These are phyloP conservation scores for Henckelia pumila DNA, from an alignment of 257 asterid species.

Conservation along the genomic window DNA sequence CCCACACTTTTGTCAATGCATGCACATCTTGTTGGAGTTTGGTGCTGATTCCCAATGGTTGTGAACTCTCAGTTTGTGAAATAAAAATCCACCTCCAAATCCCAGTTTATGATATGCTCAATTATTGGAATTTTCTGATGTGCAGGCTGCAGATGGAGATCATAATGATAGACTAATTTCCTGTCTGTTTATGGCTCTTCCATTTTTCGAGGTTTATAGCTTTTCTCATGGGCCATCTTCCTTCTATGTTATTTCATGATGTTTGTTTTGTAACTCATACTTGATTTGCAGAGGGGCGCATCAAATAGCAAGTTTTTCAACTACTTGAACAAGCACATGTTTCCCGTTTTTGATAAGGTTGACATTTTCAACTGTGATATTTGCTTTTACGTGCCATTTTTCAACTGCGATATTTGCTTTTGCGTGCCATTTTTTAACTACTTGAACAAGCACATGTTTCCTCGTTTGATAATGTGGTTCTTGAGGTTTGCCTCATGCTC, in stretches of 20 bases:
- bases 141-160: slow-evolving; percentile 89
- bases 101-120: slow-evolving; percentile 24
- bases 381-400: neutral
- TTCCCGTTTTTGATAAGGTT: slow-evolving; percentile 85
- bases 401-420: no score
- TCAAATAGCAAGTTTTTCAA: slow-evolving; percentile 82
- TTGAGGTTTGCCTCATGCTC: slow-evolving; percentile 12
- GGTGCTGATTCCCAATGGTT: neutral
- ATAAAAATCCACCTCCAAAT: neutral
- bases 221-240: slow-evolving; percentile 19
- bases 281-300: slow-evolving; percentile 82
- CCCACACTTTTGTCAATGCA: neutral
- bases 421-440: no score
- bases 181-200: slow-evolving; percentile 82
- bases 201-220: slow-evolving; percentile 72
- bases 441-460: no score
- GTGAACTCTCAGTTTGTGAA: neutral
- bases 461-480: neutral
- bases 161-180: slow-evolving; percentile 81
- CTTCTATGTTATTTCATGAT: slow-evolving; percentile 16
- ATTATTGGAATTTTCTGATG: slow-evolving; percentile 12
- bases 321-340: slow-evolving; percentile 78
- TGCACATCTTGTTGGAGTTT: neutral
- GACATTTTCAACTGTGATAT: neutral
- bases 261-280: slow-evolving; percentile 28